These are phyloP conservation scores for Mortierella sp. DNA, from an alignment of 371 early-diverging fungal genomes.

Conservation along the genomic window DNA sequence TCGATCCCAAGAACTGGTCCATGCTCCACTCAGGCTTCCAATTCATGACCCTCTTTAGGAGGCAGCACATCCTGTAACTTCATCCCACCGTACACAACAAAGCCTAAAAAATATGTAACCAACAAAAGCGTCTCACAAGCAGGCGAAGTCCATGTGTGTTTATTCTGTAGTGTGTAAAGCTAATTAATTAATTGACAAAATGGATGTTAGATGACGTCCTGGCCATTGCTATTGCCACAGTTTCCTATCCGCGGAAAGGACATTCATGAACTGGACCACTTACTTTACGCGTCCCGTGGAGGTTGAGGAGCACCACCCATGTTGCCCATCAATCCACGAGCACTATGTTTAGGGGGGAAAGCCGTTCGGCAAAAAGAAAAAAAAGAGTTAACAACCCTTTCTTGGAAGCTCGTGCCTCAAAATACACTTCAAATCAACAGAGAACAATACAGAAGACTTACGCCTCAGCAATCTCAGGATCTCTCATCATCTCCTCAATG, in stretches of 20 bases:
- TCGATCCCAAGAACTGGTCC: constrained; percentile 54
- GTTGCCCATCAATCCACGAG: constrained; percentile 78
- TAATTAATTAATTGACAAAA: not conserved
- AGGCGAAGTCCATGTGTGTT: not conserved
- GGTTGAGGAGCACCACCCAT: constrained; percentile 50
- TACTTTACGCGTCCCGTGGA: constrained; percentile 36
- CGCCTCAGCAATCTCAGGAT: constrained; percentile 84
- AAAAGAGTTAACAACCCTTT: not conserved
- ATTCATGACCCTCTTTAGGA: constrained; percentile 50
- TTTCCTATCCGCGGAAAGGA: not conserved
- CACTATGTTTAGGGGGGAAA: constrained; percentile 58
- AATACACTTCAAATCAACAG: not conserved
- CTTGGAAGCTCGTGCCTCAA: not conserved
- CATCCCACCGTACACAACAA: not conserved
- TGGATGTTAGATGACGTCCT: not conserved
- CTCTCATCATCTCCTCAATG: constrained; percentile 80
- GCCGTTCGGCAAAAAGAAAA: not conserved
- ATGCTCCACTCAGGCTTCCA: constrained; percentile 56
- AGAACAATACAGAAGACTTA: constrained; percentile 45
- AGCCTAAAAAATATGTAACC: not conserved
- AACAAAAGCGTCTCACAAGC: not conserved
- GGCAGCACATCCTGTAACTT: constrained; percentile 52
- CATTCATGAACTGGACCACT: not conserved
- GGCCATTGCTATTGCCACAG: not conserved
- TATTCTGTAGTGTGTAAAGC: constrained; percentile 31